A percentile compares a stretch with the other conserved stretches of the same genome.
phyloP scores from a whole-genome alignment of 768 basidiomycete species.

The Amyloporia xantha region DNA sequence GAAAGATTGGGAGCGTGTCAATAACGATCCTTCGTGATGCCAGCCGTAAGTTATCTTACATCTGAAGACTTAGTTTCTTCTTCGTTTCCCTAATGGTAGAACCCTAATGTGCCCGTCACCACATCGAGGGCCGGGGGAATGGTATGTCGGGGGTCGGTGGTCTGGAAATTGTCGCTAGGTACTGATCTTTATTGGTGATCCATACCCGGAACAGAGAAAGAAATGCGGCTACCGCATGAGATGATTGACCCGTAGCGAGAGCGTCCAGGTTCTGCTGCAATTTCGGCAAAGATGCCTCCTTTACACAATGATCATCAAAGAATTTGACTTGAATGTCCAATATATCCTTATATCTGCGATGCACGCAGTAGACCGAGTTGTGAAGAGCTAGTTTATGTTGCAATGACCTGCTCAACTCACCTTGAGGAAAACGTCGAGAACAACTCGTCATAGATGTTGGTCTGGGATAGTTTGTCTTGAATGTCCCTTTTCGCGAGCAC shows the following conservation, averaged over 20 bases:
- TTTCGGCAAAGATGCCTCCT: background rate
- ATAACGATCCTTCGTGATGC: too few relatives aligned
- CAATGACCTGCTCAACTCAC: background rate
- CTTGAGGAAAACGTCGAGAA: conserved; percentile 6
- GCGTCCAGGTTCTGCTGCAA: background rate
- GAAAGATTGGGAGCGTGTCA: too few relatives aligned
- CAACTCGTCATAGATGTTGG: conserved; percentile 3
- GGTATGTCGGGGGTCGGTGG: too few relatives aligned
- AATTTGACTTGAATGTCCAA: background rate
- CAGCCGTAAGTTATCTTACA: too few relatives aligned
- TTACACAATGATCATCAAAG: background rate
- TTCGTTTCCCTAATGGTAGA: too few relatives aligned
- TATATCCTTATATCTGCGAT: background rate
- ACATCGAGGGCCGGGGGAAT: too few relatives aligned
- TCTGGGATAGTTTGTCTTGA: background rate
- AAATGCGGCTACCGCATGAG: background rate
- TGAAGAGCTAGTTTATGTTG: too few relatives aligned
- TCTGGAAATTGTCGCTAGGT: too few relatives aligned
- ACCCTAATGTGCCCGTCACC: background rate
- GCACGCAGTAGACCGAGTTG: too few relatives aligned
- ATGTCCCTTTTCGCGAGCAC: too few relatives aligned
- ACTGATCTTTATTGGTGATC: too few relatives aligned
- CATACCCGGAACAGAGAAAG: background rate
- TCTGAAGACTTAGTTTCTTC: too few relatives aligned
- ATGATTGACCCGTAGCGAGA: background rate